Percentiles rank a stretch among this genome's conserved stretches.
Conservation (phyloP, 148 eudicot genomes). For the Vaccinium darrowii region DNA sequence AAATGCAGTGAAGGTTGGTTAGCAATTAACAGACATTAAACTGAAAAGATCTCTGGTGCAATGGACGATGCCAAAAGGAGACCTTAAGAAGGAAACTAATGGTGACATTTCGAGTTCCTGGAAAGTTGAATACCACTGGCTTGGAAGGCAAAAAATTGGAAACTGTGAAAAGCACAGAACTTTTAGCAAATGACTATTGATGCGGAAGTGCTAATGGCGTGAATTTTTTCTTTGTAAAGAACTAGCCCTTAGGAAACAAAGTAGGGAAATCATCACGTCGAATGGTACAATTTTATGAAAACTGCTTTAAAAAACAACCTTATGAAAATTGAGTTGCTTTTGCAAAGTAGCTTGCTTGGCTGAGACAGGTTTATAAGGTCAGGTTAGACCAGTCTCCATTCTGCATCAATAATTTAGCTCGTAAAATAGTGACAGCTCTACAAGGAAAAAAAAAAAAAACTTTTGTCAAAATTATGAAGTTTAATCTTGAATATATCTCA, state of each 20-base stretch:
- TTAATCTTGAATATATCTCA: not conserved
- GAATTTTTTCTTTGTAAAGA: not conserved
- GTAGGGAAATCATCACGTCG: not conserved
- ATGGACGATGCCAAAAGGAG: not conserved
- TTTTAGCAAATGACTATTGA: not conserved
- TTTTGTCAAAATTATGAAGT: not conserved
- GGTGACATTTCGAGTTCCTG: not conserved
- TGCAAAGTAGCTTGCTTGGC: not conserved
- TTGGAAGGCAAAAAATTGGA: not conserved
- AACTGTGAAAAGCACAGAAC: slow-evolving; percentile 1
- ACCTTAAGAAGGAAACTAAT: not conserved
- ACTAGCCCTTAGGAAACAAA: not conserved
- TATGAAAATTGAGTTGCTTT: not conserved
- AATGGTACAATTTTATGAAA: not conserved
- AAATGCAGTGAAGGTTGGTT: not conserved
- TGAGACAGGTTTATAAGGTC: not conserved
- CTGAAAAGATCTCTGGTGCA: not conserved
- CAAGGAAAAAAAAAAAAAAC: not conserved
- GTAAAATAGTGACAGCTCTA: not conserved
- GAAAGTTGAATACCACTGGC: not conserved
- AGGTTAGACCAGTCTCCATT: not conserved
- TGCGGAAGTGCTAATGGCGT: not conserved
- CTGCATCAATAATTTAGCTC: not conserved
- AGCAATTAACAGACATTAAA: not conserved
- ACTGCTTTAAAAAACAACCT: not conserved